Conservation (phyloP, 2,329 filamentous ascomycete genomes). For the Colletotrichum cereale region DNA sequence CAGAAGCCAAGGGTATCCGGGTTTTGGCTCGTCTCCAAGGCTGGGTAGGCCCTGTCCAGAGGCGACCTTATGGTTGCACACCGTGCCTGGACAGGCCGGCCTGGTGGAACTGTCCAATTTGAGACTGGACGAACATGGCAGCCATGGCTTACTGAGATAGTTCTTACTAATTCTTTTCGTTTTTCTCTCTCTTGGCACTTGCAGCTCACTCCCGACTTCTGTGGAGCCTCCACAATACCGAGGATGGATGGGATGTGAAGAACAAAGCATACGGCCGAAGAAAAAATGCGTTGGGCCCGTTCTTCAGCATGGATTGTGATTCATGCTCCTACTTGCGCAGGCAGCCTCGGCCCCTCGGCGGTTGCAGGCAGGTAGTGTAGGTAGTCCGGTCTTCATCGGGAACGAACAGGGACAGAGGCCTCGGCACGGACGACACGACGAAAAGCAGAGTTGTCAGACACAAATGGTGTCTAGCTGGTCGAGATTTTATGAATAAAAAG, state of each 20-base stretch:
- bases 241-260: not conserved
- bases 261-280: not conserved
- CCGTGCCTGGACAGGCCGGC: conserved; percentile 6
- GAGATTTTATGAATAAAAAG: not conserved
- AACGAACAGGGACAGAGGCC: not conserved
- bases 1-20: conserved; percentile 1
- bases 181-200: not conserved
- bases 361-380: not conserved
- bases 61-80: not conserved
- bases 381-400: not conserved
- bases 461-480: not conserved
- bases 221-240: not conserved
- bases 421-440: not conserved
- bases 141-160: not conserved
- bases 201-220: not conserved
- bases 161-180: not conserved
- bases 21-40: not conserved
- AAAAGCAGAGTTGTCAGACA: not conserved
- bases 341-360: conserved; percentile 21
- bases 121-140: conserved; percentile 19
- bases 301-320: conserved; percentile 24
- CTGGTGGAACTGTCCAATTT: not conserved
- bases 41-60: not conserved
- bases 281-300: not conserved
- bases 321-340: conserved; percentile 18